Conservation (phyloP, 2,329 filamentous ascomycete genomes). For the Chaetomiaceae sp. region DNA sequence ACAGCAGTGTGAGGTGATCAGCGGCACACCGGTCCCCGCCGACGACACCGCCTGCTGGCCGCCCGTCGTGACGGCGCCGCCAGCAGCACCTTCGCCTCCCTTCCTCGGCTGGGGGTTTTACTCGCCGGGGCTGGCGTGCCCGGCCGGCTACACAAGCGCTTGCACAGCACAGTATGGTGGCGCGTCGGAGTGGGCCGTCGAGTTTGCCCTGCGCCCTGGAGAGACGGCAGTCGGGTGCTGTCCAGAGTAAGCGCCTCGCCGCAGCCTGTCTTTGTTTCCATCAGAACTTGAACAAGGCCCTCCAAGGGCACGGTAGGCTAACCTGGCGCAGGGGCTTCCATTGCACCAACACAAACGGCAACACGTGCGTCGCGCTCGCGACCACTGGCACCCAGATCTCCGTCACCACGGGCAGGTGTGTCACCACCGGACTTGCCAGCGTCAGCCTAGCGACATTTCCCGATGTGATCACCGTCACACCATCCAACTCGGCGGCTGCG, state of each 20-base stretch:
- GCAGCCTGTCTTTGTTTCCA: background rate
- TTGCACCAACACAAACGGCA: background rate
- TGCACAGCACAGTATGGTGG: background rate
- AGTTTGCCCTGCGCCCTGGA: background rate
- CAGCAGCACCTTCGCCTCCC: background rate
- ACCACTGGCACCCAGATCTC: background rate
- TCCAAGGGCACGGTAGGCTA: background rate
- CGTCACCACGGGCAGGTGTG: background rate
- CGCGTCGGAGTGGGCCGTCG: background rate
- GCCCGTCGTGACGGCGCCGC: background rate
- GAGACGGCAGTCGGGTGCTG: background rate
- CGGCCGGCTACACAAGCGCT: background rate
- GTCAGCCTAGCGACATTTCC: background rate
- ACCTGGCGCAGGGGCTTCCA: background rate
- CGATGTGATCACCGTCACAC: background rate
- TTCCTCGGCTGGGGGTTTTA: conserved; percentile 1
- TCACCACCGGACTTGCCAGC: background rate
- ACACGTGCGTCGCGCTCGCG: background rate
- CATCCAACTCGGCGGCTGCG: no score
- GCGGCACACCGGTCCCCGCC: background rate
- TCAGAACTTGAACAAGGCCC: no score
- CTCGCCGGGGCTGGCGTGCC: background rate
- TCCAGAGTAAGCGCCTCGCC: background rate
- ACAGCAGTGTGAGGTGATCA: background rate
- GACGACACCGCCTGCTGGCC: background rate